phyloP scores from a whole-genome alignment of 2,329 filamentous ascomycete species.

The Aspergillus tamarii region DNA sequence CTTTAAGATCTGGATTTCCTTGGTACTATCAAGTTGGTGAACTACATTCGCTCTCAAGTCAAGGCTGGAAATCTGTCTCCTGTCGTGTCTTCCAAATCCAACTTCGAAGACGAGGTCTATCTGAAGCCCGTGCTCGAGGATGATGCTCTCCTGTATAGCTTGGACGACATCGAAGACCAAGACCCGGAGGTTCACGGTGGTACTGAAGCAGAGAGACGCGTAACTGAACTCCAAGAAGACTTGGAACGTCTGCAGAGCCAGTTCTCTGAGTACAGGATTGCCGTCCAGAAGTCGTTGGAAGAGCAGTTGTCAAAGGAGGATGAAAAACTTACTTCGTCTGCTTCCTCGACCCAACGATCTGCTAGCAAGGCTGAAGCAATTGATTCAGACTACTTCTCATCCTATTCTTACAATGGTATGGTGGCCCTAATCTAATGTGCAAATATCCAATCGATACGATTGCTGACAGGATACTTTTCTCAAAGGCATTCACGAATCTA shows the following conservation, averaged over 20 bases:
- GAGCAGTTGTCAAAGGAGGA: conserved; percentile 65
- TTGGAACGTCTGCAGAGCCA: conserved; percentile 62
- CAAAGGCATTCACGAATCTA: conserved; percentile 86
- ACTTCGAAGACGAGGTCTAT: conserved; percentile 77
- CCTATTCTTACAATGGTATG: conserved; percentile 70
- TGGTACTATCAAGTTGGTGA: conserved; percentile 73
- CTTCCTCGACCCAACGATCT: conserved; percentile 32
- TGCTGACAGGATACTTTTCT: conserved; percentile 10
- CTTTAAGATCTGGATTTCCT: conserved; percentile 69
- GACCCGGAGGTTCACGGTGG: conserved; percentile 29
- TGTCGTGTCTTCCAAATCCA: conserved; percentile 60
- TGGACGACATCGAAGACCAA: conserved; percentile 71
- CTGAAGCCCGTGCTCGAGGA: conserved; percentile 85
- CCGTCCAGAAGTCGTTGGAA: conserved; percentile 69
- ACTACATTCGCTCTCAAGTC: conserved; percentile 61
- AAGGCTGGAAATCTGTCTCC: conserved; percentile 52
- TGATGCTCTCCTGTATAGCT: conserved; percentile 82
- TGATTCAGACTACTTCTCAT: conserved; percentile 65
- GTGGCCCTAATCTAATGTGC: background rate
- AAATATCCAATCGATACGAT: background rate
- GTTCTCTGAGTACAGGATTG: conserved; percentile 66
- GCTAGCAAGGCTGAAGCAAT: conserved; percentile 50
- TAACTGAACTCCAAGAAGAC: conserved; percentile 65
- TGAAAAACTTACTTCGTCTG: conserved; percentile 38
- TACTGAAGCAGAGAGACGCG: conserved; percentile 49